Base-by-base conservation (phyloP, 257 asterid species). In the Solanum acaule region DNA sequence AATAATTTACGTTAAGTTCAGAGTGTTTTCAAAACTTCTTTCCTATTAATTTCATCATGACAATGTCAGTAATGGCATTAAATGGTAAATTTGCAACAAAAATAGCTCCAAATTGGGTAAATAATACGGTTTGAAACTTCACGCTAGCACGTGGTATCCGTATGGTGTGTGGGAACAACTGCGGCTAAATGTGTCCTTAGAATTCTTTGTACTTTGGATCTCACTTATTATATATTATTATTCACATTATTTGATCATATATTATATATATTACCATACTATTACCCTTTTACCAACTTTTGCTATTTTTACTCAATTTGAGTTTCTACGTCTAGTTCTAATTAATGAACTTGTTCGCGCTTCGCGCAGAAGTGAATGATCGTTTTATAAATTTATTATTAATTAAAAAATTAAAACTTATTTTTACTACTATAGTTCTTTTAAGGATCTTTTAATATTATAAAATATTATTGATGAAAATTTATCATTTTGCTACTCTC, bases 101-200 rank as follows among this genome's bases (percentile, higher is more conserved):
- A 16, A 14, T n/a, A 71, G 16, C 59, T 34, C 85, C 29, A 71
- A 8, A 22, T 29, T 71, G 49, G 85, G 29, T 12, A 68, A 65
- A 16, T 73, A 31, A 33, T 31, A 33, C 13, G 22, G 40, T 82
- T 85, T 90, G 29, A 72, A 89, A 87, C 78, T 76, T 87, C 42
- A 84, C 87, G 91, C 87, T 87, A 85, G 88, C 88, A 90, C 87
- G 85, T 87, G 91, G 75, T 22, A 8, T 83, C 46, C 42, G 23
- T 86, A 56, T 65, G 88, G 67, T 18, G 6, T 83, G 76, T 83
- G 88, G 86, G 81, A 38, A n/a, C 59, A 77, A 14, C 61, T 49
- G 61, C 22, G 61, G 61, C 61, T 4, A 46, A 46, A 46, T 46
- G 20, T 52, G 23, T 52, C 3, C 63, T 52, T 18, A 3, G 63